Percentiles rank a stretch among this genome's conserved stretches.
These are phyloP conservation scores for Penicillium sp. DNA, from an alignment of 2,329 filamentous ascomycete genomes.

Conservation along the genomic window DNA sequence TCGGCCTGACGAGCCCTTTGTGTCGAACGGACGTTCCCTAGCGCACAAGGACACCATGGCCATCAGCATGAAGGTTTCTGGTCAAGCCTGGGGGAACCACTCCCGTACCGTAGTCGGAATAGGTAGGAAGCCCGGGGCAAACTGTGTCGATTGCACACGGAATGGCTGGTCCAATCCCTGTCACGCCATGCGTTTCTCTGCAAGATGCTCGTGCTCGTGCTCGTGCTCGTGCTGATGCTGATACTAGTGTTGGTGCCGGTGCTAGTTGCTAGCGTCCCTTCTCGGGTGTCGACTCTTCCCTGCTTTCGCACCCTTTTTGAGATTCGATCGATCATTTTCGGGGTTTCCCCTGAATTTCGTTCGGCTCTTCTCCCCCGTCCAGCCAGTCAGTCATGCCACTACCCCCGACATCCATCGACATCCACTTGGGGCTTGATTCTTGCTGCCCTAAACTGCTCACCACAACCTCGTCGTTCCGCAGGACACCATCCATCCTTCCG, in stretches of 20 bases:
- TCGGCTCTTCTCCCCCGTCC: background rate
- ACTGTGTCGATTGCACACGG: background rate
- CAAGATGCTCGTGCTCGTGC: slow-evolving; percentile 8
- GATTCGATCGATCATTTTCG: background rate
- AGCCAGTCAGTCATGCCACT: background rate
- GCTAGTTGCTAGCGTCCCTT: background rate
- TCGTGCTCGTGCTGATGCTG: background rate
- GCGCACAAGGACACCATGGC: too few species aligned
- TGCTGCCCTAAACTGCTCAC: background rate
- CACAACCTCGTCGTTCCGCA: too few species aligned
- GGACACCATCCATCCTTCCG: background rate
- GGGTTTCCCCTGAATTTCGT: background rate
- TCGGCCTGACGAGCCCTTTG: background rate
- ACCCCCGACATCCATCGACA: too few species aligned
- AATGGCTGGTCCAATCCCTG: slow-evolving; percentile 3
- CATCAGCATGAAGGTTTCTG: too few species aligned
- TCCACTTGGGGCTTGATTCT: too few species aligned
- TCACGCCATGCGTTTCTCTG: slow-evolving; percentile 17
- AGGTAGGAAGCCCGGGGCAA: background rate
- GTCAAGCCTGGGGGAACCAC: too few species aligned
- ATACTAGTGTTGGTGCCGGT: background rate
- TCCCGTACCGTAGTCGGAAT: background rate
- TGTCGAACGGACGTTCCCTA: background rate
- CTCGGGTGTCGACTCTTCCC: background rate
- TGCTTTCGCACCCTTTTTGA: background rate